Evolutionary conservation across 768 basidiomycete genomes (phyloP), one percentile per base, ranked within the genome.

Genomic region (Clavaria fumosa): DNA sequence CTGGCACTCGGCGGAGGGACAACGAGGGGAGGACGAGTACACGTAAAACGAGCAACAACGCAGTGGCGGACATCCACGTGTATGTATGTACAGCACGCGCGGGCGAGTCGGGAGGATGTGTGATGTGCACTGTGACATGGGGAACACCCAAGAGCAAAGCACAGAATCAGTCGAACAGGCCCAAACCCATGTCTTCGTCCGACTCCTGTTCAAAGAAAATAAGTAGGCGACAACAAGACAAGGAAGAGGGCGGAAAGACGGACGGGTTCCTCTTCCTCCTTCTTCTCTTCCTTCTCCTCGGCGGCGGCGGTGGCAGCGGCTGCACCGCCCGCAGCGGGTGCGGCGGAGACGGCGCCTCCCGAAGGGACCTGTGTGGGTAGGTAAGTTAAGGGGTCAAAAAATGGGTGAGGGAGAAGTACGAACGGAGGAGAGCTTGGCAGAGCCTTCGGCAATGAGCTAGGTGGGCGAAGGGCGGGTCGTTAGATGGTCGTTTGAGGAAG

Each of bases 181-280:
- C 90, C 63, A 96, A 96, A 69, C 90, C 89, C 89, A 95, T 95
- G 65, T 95, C 91, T 51, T 95, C 91, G 70, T 93, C 89, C 39
- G 83, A 86, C 58, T 91, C 86, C 64, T 86, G 82, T 80, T 88
- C 55, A 39, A 44, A 24, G 34, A 14, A 30, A 11, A 5, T 31
- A 45, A 12, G 51, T 42, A n/a, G n/a, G n/a, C 34, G 34, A 28
- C 19, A 18, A 41, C 7, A 36, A 5, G 17, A 31, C 6, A 32
- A 20, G 9, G 20, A 32, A 41, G 32, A 4, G 27, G 31, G 15
- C 9, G 18, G 19, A 44, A 26, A 30, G 18, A 10, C 22, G 36
- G 64, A 70, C 21, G 23, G 75, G 82, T 76, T 86, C 83, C 59
- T 89, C 84, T 57, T 84, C 81, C 55, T 72, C 76, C 71, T 91